Evolutionary conservation across 345 rosid species (phyloP).

Genomic region (Dovyalis caffra): DNA sequence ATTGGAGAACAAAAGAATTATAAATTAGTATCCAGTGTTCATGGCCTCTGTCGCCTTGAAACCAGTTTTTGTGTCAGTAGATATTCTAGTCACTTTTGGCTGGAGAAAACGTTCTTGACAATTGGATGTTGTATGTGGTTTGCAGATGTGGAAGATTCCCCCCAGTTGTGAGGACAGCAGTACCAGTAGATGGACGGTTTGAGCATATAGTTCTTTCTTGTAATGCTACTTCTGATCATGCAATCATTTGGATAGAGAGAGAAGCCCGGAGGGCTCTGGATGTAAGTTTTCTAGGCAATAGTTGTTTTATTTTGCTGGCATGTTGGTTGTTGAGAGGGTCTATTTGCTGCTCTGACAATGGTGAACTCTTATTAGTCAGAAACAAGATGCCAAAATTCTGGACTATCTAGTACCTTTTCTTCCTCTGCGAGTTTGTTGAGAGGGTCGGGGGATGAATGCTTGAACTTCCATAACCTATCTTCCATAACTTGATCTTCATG

Average conservation of each 20-base stretch:
- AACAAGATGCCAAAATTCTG: neutral
- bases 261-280: slow-evolving; percentile 78
- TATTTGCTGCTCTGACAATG: neutral
- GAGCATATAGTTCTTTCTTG: slow-evolving; percentile 95
- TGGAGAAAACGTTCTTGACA: neutral
- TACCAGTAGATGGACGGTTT: slow-evolving; percentile 93
- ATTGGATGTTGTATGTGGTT: slow-evolving; percentile 5
- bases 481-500: neutral
- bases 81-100: neutral
- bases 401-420: neutral
- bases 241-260: slow-evolving; percentile 84
- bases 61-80: neutral
- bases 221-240: slow-evolving; percentile 93
- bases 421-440: neutral
- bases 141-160: slow-evolving; percentile 81
- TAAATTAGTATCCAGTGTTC: neutral
- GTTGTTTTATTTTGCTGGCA: neutral
- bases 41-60: neutral
- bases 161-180: slow-evolving; percentile 89
- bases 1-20: neutral
- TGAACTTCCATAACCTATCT: neutral
- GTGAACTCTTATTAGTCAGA: neutral
- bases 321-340: neutral
- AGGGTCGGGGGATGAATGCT: neutral
- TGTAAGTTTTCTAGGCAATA: slow-evolving; percentile 38